Conservation (phyloP, 352 stramenopile genomes). For the Ochromonadaceae sp. region DNA sequence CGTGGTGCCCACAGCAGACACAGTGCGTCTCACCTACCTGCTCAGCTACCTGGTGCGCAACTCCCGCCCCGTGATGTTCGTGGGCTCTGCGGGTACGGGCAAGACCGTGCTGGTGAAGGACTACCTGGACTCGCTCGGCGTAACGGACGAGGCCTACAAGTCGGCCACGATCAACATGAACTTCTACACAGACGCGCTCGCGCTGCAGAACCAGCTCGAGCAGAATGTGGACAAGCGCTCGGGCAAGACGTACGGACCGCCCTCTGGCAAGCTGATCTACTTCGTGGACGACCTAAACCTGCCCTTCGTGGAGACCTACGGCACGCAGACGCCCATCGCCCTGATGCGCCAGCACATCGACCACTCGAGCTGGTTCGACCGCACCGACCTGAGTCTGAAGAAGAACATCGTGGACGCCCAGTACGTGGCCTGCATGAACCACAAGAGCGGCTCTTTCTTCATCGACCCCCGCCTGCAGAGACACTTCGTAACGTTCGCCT, state of each 20-base stretch:
- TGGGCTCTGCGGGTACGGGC: constrained; percentile 74
- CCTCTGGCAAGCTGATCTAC: constrained; percentile 75
- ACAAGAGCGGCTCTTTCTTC: constrained; percentile 63
- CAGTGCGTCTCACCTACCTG: constrained; percentile 60
- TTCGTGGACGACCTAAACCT: constrained; percentile 94
- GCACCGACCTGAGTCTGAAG: constrained; percentile 56
- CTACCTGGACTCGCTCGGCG: constrained; percentile 22
- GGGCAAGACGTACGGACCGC: constrained; percentile 76
- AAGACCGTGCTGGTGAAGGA: constrained; percentile 77
- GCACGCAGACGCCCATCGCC: constrained; percentile 66
- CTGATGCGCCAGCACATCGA: constrained; percentile 74
- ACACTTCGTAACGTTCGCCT: constrained; percentile 64
- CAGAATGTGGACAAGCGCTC: constrained; percentile 78
- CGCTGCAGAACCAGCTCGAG: constrained; percentile 73
- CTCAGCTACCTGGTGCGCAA: constrained; percentile 55
- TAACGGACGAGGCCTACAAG: constrained; percentile 40
- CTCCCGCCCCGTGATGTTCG: constrained; percentile 74
- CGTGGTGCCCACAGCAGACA: constrained; percentile 64
- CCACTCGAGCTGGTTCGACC: constrained; percentile 71
- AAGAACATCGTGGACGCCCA: constrained; percentile 70
- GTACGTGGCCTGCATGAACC: constrained; percentile 69
- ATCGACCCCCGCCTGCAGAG: constrained; percentile 63
- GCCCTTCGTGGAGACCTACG: constrained; percentile 81
- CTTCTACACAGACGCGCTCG: constrained; percentile 69
- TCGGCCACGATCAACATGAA: constrained; percentile 26